phyloP scores from a whole-genome alignment of 2,329 filamentous ascomycete genomes.

The Aspergillus transmontanensis region DNA sequence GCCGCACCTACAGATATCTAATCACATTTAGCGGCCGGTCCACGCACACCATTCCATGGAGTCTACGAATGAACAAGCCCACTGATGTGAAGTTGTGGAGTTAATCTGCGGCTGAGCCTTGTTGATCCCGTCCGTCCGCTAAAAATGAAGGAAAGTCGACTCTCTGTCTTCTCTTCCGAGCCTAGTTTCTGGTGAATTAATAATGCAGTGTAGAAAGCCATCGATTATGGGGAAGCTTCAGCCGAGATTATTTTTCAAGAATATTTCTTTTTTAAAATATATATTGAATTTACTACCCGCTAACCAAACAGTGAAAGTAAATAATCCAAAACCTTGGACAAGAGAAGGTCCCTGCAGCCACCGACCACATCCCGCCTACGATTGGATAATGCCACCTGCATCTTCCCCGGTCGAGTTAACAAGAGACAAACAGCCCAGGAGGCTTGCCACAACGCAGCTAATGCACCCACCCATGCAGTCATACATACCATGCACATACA shows the following conservation, averaged over 20 bases:
- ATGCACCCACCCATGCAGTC: background rate
- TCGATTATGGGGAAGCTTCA: background rate
- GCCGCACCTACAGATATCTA: conserved; percentile 5
- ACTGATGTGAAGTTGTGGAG: conserved; percentile 5
- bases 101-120: conserved; percentile 15
- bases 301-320: background rate
- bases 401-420: background rate
- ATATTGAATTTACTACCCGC: background rate
- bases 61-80: background rate
- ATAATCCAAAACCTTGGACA: background rate
- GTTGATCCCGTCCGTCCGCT: conserved; percentile 13
- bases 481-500: background rate
- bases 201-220: background rate
- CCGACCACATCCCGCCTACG: background rate
- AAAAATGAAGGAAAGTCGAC: background rate
- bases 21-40: background rate
- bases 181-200: background rate
- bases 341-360: conserved; percentile 4
- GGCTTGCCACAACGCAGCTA: background rate
- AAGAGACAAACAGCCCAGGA: background rate
- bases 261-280: background rate
- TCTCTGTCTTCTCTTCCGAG: background rate
- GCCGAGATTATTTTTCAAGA: background rate
- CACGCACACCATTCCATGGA: background rate
- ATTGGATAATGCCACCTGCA: background rate